Evolutionary conservation across 768 basidiomycete genomes (phyloP).

Genomic region (Leccinum fibrillosum): DNA sequence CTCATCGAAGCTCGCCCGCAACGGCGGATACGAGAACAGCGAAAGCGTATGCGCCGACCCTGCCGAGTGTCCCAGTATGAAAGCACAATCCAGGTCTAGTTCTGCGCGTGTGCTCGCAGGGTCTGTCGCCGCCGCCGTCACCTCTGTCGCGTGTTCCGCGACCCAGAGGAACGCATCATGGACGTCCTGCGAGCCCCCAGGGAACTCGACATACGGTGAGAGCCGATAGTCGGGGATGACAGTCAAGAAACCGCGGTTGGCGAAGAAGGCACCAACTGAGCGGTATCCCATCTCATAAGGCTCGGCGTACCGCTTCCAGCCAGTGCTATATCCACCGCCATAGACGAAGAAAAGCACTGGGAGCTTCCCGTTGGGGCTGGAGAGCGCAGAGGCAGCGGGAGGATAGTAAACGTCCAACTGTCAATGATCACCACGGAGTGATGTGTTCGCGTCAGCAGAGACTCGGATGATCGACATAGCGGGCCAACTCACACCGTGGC

Average conservation of each 20-base stretch:
- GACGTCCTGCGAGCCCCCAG: conserved; percentile 52
- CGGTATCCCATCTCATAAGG: conserved; percentile 52
- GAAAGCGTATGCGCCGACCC: conserved; percentile 52
- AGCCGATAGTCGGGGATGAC: conserved; percentile 70
- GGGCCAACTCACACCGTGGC: conserved; percentile 35
- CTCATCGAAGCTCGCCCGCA: conserved; percentile 34
- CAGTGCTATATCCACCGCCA: conserved; percentile 60
- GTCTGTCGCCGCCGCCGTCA: conserved; percentile 8
- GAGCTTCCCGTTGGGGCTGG: conserved; percentile 26
- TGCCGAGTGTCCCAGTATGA: conserved; percentile 60
- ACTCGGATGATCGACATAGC: neutral
- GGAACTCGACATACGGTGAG: conserved; percentile 54
- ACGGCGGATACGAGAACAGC: conserved; percentile 34
- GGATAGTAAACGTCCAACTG: conserved; percentile 73
- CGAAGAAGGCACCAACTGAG: conserved; percentile 61
- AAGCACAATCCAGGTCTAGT: conserved; percentile 42
- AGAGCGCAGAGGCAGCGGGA: conserved; percentile 20
- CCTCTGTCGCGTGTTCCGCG: conserved; percentile 32
- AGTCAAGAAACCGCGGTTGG: conserved; percentile 55
- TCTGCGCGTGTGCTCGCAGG: conserved; percentile 7
- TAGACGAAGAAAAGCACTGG: conserved; percentile 64
- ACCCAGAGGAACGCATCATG: conserved; percentile 59
- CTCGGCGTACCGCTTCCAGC: conserved; percentile 44
- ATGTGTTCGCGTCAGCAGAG: neutral
- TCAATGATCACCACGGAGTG: neutral